Percentiles rank a stretch among this genome's conserved stretches.
phyloP scores from a whole-genome alignment of 2,329 filamentous ascomycete genomes.

The Tetracladium maxilliforme region DNA sequence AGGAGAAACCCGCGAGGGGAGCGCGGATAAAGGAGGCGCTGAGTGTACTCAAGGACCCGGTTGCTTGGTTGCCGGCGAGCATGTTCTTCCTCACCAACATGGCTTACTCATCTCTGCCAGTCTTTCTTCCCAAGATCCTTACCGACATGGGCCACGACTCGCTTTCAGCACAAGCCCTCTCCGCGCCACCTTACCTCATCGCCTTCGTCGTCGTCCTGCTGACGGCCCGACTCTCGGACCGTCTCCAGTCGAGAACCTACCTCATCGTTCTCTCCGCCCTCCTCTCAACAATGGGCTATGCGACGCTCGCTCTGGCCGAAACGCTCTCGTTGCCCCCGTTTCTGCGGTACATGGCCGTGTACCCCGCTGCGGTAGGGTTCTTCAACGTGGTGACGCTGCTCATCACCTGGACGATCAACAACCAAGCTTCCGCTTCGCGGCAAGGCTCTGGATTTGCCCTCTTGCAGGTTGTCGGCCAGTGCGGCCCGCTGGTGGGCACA shows the following conservation, averaged over 20 bases:
- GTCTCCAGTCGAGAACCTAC: conserved; percentile 40
- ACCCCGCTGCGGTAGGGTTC: conserved; percentile 66
- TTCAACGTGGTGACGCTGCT: conserved; percentile 74
- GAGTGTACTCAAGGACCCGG: conserved; percentile 47
- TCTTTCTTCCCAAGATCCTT: conserved; percentile 75
- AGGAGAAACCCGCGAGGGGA: conserved; percentile 12
- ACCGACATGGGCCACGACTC: conserved; percentile 59
- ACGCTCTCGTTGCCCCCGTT: conserved; percentile 27
- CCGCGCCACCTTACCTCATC: conserved; percentile 67
- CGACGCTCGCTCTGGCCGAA: conserved; percentile 43
- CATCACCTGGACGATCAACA: conserved; percentile 82
- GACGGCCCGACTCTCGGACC: conserved; percentile 62
- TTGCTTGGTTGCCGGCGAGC: conserved; percentile 58
- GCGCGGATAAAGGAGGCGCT: conserved; percentile 42
- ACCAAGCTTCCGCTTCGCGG: conserved; percentile 53
- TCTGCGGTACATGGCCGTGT: conserved; percentile 59
- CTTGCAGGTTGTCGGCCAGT: conserved; percentile 54
- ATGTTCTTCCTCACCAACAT: conserved; percentile 87
- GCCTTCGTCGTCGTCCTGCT: conserved; percentile 59
- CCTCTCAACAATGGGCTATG: conserved; percentile 45
- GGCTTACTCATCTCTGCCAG: conserved; percentile 74
- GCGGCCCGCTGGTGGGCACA: conserved; percentile 28
- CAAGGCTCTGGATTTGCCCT: conserved; percentile 68
- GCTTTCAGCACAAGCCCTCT: conserved; percentile 58
- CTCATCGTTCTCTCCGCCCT: conserved; percentile 58